These are phyloP conservation scores for Hypholoma sublateritium DNA, from an alignment of 768 basidiomycete species.

Conservation along the genomic window DNA sequence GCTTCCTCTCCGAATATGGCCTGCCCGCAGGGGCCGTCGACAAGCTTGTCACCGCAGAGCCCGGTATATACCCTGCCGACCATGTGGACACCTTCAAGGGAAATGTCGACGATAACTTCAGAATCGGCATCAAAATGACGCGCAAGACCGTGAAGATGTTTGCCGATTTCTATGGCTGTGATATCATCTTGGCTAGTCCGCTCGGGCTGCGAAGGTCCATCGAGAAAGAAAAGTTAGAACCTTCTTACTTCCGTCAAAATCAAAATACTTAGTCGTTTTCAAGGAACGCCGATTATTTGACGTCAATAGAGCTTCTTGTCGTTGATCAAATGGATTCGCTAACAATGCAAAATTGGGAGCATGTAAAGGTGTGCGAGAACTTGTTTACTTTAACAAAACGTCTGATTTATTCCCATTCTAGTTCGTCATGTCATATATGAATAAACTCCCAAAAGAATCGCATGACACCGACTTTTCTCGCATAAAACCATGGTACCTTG, in stretches of 20 bases:
- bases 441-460: conserved; percentile 89
- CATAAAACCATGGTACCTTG: conserved; percentile 97
- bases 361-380: conserved; percentile 69
- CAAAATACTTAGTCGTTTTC: conserved; percentile 1
- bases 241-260: not conserved
- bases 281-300: conserved; percentile 87
- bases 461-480: conserved; percentile 95
- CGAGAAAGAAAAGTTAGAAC: conserved; percentile 86
- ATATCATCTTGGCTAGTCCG: conserved; percentile 92
- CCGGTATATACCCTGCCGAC: conserved; percentile 80
- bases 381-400: not conserved
- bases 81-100: conserved; percentile 94
- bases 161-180: conserved; percentile 86
- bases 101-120: conserved; percentile 96
- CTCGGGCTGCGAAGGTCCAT: conserved; percentile 87
- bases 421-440: conserved; percentile 86
- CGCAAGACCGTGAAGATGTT: conserved; percentile 91
- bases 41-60: conserved; percentile 71
- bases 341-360: conserved; percentile 99
- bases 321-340: conserved; percentile 92
- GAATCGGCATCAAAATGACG: conserved; percentile 90
- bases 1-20: conserved; percentile 82
- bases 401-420: conserved; percentile 25
- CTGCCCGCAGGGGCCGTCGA: conserved; percentile 79
- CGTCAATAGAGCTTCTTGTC: conserved; percentile 89